Percentiles rank a stretch among this genome's conserved stretches.
phyloP scores from a whole-genome alignment of 805 yeast species.

The Starmera pachycereana region DNA sequence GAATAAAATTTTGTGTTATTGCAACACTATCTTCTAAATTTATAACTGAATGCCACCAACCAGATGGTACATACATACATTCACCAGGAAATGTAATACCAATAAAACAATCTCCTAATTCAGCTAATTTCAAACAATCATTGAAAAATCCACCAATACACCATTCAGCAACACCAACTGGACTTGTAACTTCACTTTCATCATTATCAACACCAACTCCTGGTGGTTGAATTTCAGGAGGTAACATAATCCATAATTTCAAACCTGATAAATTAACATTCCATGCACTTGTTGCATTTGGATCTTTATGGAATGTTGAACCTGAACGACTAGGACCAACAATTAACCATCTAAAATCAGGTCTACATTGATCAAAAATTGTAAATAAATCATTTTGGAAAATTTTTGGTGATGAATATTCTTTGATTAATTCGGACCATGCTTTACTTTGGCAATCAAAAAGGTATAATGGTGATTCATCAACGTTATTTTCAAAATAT shows the following conservation, averaged over 20 bases:
- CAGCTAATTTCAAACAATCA: slow-evolving; percentile 47
- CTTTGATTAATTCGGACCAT: slow-evolving; percentile 41
- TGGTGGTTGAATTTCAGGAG: slow-evolving; percentile 69
- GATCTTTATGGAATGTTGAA: slow-evolving; percentile 88
- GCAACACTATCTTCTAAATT: slow-evolving; percentile 79
- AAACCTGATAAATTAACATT: slow-evolving; percentile 65
- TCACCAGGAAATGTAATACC: slow-evolving; percentile 78
- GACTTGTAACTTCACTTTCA: slow-evolving; percentile 85
- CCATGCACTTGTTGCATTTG: slow-evolving; percentile 89
- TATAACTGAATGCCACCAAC: slow-evolving; percentile 97
- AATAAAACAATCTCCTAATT: slow-evolving; percentile 36
- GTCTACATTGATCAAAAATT: slow-evolving; percentile 50
- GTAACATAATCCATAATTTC: slow-evolving; percentile 85
- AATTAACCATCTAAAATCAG: slow-evolving; percentile 90
- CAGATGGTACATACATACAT: slow-evolving; percentile 84
- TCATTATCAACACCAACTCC: slow-evolving; percentile 71
- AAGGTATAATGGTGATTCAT: slow-evolving; percentile 78
- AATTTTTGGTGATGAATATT: slow-evolving; percentile 42
- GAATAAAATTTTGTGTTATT: slow-evolving; percentile 82
- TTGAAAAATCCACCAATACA: slow-evolving; percentile 71
- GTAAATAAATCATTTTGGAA: slow-evolving; percentile 55
- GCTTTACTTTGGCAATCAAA: slow-evolving; percentile 78
- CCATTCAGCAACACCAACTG: slow-evolving; percentile 93
- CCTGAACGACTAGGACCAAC: slow-evolving; percentile 78
- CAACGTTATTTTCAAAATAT: slow-evolving; percentile 52